Percentiles rank a stretch among this genome's conserved stretches.
phyloP scores from a whole-genome alignment of 805 yeast genomes.

The Lachancea cidri region DNA sequence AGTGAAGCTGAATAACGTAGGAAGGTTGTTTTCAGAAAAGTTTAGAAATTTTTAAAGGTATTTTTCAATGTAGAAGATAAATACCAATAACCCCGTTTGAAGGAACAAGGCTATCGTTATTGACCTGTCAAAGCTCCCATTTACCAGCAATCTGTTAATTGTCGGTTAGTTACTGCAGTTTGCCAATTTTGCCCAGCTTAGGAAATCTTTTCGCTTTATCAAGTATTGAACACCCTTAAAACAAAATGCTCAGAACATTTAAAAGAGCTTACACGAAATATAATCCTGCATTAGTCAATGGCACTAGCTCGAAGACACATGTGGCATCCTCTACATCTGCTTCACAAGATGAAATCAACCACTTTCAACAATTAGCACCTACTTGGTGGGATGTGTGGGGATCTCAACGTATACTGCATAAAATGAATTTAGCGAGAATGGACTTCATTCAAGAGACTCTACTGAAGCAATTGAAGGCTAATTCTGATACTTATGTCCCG shows the following conservation, averaged over 20 bases:
- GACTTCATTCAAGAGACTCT: conserved; percentile 74
- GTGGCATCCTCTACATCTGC: conserved; percentile 7
- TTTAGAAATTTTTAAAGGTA: too few relatives aligned
- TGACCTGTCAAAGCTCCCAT: too few relatives aligned
- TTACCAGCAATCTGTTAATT: too few relatives aligned
- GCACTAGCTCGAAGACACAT: not conserved
- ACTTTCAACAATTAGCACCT: conserved; percentile 82
- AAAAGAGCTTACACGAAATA: conserved; percentile 9
- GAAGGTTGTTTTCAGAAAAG: too few relatives aligned
- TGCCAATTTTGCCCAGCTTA: too few relatives aligned
- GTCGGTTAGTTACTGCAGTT: too few relatives aligned
- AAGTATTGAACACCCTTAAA: too few relatives aligned
- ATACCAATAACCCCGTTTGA: too few relatives aligned
- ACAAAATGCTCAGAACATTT: not conserved
- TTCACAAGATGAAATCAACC: conserved; percentile 59
- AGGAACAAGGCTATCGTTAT: too few relatives aligned
- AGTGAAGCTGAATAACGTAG: too few relatives aligned
- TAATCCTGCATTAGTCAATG: not conserved
- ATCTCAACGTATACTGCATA: conserved; percentile 87
- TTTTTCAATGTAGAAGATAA: too few relatives aligned
- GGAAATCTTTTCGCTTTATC: too few relatives aligned
- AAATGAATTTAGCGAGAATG: conserved; percentile 87
- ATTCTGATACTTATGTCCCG: conserved; percentile 57
- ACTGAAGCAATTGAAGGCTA: conserved; percentile 22
- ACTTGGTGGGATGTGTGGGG: conserved; percentile 98